phyloP scores from a whole-genome alignment of 2,329 filamentous ascomycete genomes.

The Hypoxylon sp. region DNA sequence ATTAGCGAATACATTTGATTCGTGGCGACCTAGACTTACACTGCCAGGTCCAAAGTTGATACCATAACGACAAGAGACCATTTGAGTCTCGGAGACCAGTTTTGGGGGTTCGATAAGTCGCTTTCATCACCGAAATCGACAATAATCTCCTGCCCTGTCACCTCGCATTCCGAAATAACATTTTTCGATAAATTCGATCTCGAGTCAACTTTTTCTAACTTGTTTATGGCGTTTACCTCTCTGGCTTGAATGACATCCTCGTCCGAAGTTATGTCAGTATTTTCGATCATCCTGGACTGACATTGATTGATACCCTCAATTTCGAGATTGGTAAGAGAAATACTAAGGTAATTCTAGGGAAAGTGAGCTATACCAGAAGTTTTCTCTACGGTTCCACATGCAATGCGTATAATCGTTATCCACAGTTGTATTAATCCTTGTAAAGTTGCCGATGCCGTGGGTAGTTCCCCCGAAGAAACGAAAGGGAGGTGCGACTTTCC shows the following conservation, averaged over 20 bases:
- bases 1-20: neutral
- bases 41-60: slow-evolving; percentile 24
- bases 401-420: neutral
- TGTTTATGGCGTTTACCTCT: neutral
- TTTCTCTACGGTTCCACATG: neutral
- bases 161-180: neutral
- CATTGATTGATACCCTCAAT: neutral
- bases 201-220: neutral
- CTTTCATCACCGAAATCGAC: slow-evolving; percentile 23
- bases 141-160: neutral
- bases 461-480: neutral
- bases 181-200: neutral
- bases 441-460: neutral
- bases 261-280: neutral
- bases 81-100: slow-evolving; percentile 27
- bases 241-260: neutral
- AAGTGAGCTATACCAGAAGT: too few relatives aligned
- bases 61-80: slow-evolving; percentile 23
- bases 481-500: neutral
- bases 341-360: neutral
- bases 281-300: neutral
- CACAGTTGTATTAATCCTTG: neutral
- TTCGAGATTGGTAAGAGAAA: neutral
- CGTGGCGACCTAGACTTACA: neutral
- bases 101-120: slow-evolving; percentile 26